Percentiles rank a stretch among this genome's conserved stretches.
Evolutionary conservation across 345 rosid genomes (phyloP).

Genomic region (Brassica carinata): DNA sequence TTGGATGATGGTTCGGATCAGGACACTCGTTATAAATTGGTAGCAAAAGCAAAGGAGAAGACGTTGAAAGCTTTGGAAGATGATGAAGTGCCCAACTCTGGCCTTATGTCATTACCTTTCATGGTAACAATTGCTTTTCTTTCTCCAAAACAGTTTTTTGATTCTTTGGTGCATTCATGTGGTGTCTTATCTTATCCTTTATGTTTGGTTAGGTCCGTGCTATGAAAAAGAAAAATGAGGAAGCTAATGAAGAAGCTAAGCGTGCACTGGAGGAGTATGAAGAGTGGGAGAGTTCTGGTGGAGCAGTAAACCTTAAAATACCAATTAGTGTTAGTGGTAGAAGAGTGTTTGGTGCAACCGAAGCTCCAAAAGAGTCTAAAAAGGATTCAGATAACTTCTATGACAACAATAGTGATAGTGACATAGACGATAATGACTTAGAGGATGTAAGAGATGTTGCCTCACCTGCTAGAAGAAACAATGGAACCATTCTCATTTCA

Average conservation of each 20-base stretch:
- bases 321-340: conserved; percentile 50
- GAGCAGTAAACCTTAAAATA: conserved; percentile 43
- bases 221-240: conserved; percentile 66
- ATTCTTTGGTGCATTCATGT: background rate
- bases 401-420: conserved; percentile 60
- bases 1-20: conserved; percentile 48
- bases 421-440: conserved; percentile 47
- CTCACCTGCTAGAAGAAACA: conserved; percentile 42
- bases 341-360: conserved; percentile 72
- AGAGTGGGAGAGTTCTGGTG: conserved; percentile 53
- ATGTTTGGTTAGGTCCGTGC: conserved; percentile 65
- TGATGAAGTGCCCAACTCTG: conserved; percentile 63
- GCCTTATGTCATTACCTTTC: conserved; percentile 87
- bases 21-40: conserved; percentile 55
- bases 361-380: conserved; percentile 43
- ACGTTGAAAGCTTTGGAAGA: conserved; percentile 67
- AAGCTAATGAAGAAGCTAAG: conserved; percentile 71
- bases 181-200: conserved; percentile 5
- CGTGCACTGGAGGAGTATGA: conserved; percentile 80
- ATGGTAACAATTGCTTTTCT: conserved; percentile 58
- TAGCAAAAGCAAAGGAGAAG: conserved; percentile 72
- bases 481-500: conserved; percentile 27
- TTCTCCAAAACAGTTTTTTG: conserved; percentile 7
- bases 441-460: conserved; percentile 37
- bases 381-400: conserved; percentile 49